A percentile compares a stretch with the other conserved stretches of the same genome.
Conservation (phyloP, 176 grass and related monocot genomes). For the Triticum monococcum region DNA sequence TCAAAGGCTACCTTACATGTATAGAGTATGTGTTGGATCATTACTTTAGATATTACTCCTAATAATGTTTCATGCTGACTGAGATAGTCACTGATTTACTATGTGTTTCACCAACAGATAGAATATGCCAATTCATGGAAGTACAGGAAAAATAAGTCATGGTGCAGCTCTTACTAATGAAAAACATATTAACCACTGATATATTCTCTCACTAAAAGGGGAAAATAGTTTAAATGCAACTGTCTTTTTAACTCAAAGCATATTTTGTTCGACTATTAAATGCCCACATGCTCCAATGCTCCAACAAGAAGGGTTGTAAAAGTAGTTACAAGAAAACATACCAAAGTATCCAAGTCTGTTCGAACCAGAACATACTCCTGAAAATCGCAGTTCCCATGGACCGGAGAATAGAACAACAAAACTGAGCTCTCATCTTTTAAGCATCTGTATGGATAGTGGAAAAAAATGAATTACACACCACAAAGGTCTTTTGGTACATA, state of each 20-base stretch:
- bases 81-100: not conserved
- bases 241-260: conserved; percentile 17
- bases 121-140: not conserved
- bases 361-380: conserved; percentile 95
- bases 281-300: not conserved
- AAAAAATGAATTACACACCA: conserved; percentile 2
- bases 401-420: conserved; percentile 84
- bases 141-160: not conserved
- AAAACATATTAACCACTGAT: conserved; percentile 4
- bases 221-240: not conserved
- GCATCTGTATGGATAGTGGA: conserved; percentile 45
- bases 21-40: not conserved
- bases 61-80: not conserved
- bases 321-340: conserved; percentile 38
- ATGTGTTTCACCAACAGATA: too few species aligned
- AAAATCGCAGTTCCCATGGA: conserved; percentile 94
- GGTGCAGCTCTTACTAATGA: not conserved
- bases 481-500: not conserved
- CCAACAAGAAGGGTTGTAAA: conserved; percentile 20
- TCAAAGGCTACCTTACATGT: not conserved
- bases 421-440: conserved; percentile 86
- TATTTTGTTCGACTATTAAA: not conserved
- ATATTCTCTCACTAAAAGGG: not conserved
- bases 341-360: conserved; percentile 97
- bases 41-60: not conserved